A percentile compares a stretch with the other conserved stretches of the same genome.
Conservation (phyloP, 2,329 filamentous ascomycete genomes). For the Clonostachys solani region DNA sequence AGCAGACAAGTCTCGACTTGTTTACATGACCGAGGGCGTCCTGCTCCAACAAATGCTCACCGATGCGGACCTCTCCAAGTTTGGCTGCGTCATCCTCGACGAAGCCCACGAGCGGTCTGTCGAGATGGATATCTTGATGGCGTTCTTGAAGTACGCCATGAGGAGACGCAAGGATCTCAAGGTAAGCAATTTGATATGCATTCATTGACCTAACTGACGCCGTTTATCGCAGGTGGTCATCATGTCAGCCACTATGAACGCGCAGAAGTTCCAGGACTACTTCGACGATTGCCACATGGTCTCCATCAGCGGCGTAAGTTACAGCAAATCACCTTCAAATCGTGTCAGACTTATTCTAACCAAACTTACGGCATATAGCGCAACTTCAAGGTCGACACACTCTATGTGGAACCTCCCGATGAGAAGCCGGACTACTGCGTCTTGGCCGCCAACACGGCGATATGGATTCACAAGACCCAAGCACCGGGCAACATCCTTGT, state of each 20-base stretch:
- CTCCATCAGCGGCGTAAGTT: neutral
- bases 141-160: constrained; percentile 79
- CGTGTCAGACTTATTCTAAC: too few species aligned
- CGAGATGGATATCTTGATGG: constrained; percentile 77
- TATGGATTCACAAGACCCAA: constrained; percentile 3
- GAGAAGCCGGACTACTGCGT: neutral
- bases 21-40: neutral
- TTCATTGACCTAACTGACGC: neutral
- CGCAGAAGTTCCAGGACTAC: constrained; percentile 63
- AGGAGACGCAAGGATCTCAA: constrained; percentile 75
- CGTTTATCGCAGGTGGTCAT: constrained; percentile 56
- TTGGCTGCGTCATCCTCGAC: constrained; percentile 78
- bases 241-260: constrained; percentile 83
- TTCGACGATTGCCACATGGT: constrained; percentile 4
- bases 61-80: neutral
- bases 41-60: neutral
- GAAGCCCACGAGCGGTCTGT: constrained; percentile 87
- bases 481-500: constrained; percentile 5
- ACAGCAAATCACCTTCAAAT: too few species aligned
- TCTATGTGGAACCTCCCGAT: neutral
- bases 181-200: constrained; percentile 8
- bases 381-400: constrained; percentile 1
- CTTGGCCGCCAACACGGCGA: neutral
- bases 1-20: neutral
- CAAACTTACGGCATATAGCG: neutral